Base-by-base conservation (phyloP, 768 basidiomycete species). In the Termitomyces eurrhizus region DNA sequence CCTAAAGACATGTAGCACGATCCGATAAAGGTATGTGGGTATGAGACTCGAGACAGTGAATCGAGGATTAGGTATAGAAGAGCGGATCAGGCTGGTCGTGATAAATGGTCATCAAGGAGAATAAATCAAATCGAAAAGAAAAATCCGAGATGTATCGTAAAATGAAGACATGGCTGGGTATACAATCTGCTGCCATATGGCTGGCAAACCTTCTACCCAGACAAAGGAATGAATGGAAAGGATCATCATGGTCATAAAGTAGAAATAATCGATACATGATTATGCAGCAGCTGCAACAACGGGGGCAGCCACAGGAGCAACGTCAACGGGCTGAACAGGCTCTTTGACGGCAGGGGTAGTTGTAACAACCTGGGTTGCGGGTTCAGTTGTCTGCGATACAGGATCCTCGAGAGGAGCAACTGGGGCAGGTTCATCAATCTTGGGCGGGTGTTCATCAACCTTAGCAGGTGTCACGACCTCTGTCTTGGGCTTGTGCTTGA, bases 381-480 rank as follows among this genome's bases (percentile, higher is more conserved):
- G 67, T 48, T 73, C 70, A 42, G 73, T 66, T 45, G 77, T 68
- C 65, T 83, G 83, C 24, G 80, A 75, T 21, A 86, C 87, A 41
- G 90, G 87, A 72, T 90, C 83, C 78, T 93, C 92, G 65, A 95
- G 80, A 60, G 93, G 93, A 57, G 90, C 92, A 64, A 94, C 84
- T 12, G 89, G 89, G 35, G 82, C 68, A 52, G 90, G 91, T 76
- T 91, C 86, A 53, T 93, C 93, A 66, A 95, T 90, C 80, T 87
- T 86, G 65, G 93, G 93, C 42, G 93, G 92, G 72, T 92, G 81
- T 79, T 93, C 91, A 64, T 93, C 89, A 59, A 94, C 90, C 81
- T 93, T 94, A 50, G 91, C 80, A 58, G 92, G 85, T 7, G 86
- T 70, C 12, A 80, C 69, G 39, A 85, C 83, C 69, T 90, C 88